Percentiles rank a stretch among this genome's conserved stretches.
Evolutionary conservation across 805 yeast species (phyloP).

Genomic region (Cyberlindnera lachancei): DNA sequence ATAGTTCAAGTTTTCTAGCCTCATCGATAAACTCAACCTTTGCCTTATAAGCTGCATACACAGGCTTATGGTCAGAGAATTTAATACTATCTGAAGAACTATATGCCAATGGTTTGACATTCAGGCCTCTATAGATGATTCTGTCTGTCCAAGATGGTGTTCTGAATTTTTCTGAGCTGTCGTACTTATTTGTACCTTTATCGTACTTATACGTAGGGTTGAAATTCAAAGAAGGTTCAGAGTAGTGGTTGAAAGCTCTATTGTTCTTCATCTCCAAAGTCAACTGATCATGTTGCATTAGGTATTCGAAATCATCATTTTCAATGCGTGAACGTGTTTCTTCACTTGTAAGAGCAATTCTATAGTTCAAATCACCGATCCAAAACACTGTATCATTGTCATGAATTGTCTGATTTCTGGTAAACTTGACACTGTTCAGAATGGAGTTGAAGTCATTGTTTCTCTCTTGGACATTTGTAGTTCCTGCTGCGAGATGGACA

Average conservation of each 20-base stretch:
- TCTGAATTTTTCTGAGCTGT: conserved; percentile 85
- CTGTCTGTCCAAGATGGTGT: conserved; percentile 97
- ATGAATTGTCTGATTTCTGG: conserved; percentile 65
- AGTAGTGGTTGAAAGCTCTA: conserved; percentile 62
- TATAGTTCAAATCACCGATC: conserved; percentile 92
- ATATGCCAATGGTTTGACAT: conserved; percentile 58
- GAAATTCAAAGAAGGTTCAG: conserved; percentile 71
- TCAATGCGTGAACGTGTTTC: conserved; percentile 54
- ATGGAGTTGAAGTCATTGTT: conserved; percentile 77
- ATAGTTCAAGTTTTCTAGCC: conserved; percentile 43
- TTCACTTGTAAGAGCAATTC: conserved; percentile 67
- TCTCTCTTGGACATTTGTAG: conserved; percentile 72
- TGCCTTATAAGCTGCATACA: conserved; percentile 69
- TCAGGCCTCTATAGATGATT: conserved; percentile 56
- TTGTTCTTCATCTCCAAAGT: conserved; percentile 64
- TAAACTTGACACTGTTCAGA: conserved; percentile 66
- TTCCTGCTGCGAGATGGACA: conserved; percentile 93
- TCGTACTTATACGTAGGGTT: conserved; percentile 92
- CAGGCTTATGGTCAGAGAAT: conserved; percentile 90
- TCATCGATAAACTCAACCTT: conserved; percentile 66
- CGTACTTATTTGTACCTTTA: conserved; percentile 72
- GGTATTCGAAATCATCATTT: conserved; percentile 34
- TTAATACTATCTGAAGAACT: conserved; percentile 50
- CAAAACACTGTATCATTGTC: conserved; percentile 87
- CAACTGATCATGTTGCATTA: conserved; percentile 74